phyloP scores from a whole-genome alignment of 306 rosid genomes.

The Ziziphus jujuba region DNA sequence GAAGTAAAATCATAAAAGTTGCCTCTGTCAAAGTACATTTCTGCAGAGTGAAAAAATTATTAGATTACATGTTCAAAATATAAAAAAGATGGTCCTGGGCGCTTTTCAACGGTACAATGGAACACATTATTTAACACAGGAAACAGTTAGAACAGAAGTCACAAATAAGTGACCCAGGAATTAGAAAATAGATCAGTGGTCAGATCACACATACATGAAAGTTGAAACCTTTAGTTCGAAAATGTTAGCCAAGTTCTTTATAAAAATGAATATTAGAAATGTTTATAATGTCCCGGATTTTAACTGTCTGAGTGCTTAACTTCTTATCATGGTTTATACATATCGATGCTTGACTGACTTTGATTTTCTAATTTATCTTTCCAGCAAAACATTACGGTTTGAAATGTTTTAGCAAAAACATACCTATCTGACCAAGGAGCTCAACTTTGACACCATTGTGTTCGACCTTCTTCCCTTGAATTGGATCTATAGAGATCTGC shows the following conservation, averaged over 20 bases:
- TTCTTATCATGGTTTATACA: no score
- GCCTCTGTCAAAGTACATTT: conserved; percentile 96
- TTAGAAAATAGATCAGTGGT: no score
- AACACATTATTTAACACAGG: not conserved
- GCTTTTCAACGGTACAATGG: not conserved
- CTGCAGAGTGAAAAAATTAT: conserved; percentile 53
- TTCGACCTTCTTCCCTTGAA: conserved; percentile 95
- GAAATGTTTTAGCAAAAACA: conserved; percentile 25
- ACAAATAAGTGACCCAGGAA: not conserved
- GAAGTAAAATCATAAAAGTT: conserved; percentile 97
- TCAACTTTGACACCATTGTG: conserved; percentile 97
- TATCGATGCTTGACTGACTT: no score
- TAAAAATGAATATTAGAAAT: no score
- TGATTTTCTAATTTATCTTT: no score
- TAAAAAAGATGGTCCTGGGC: not conserved
- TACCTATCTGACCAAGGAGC: conserved; percentile 98
- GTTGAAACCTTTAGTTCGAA: no score
- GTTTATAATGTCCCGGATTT: no score
- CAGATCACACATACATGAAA: no score
- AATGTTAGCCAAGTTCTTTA: no score
- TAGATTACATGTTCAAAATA: conserved; percentile 1
- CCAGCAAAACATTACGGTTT: not conserved
- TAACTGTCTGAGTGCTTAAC: no score
- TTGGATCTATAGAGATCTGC: conserved; percentile 81
- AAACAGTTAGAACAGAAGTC: not conserved